phyloP scores from a whole-genome alignment of 176 grass and related monocot species.

The Oropetium thomaeum region DNA sequence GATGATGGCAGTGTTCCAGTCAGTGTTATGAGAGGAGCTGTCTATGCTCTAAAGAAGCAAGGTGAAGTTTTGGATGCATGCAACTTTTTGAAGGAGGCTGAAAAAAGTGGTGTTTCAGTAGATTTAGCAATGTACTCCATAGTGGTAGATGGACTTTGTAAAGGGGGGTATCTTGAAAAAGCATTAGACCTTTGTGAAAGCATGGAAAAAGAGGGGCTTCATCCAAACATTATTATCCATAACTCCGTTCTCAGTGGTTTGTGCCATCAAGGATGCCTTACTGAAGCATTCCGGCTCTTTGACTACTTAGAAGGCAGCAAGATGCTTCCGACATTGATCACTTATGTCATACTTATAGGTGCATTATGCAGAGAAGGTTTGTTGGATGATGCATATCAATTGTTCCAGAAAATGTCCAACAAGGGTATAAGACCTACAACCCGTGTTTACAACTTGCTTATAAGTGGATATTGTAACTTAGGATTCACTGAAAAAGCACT shows the following conservation, averaged over 20 bases:
- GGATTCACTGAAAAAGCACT: conserved; percentile 68
- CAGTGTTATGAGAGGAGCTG: conserved; percentile 52
- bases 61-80: conserved; percentile 71
- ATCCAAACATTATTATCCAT: conserved; percentile 64
- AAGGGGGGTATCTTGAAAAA: conserved; percentile 69
- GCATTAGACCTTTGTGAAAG: conserved; percentile 74
- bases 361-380: conserved; percentile 89
- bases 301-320: conserved; percentile 67
- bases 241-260: conserved; percentile 85
- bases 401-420: conserved; percentile 69
- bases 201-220: conserved; percentile 62
- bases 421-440: conserved; percentile 66
- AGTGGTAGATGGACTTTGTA: conserved; percentile 84
- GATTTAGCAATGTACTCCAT: conserved; percentile 65
- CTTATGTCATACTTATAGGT: conserved; percentile 74
- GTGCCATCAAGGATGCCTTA: conserved; percentile 80
- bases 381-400: conserved; percentile 61
- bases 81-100: conserved; percentile 57
- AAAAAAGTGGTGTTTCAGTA: conserved; percentile 50
- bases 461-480: conserved; percentile 72
- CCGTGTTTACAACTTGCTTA: conserved; percentile 65
- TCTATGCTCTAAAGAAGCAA: conserved; percentile 62
- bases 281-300: conserved; percentile 83
- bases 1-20: conserved; percentile 43
- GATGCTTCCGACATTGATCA: conserved; percentile 57